Base-by-base conservation (phyloP, 2,329 filamentous ascomycete genomes). In the Zymoseptoria tritici region DNA sequence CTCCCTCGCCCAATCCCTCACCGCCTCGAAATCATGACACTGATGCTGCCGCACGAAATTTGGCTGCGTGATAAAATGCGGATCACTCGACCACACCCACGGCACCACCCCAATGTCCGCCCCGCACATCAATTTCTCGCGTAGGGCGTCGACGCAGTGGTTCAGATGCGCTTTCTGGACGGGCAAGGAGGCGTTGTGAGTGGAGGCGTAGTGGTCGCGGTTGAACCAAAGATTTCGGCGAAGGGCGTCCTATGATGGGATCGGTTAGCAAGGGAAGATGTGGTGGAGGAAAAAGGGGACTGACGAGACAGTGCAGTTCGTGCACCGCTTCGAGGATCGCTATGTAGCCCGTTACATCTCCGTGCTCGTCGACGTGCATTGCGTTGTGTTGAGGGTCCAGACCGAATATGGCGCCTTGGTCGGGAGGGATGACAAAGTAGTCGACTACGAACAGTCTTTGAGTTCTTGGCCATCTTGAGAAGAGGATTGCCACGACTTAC, bases 81-180 rank as follows among this genome's bases (percentile, higher is more conserved):
- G 13, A 5, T 46, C 13, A n/a, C 49, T 57, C 36, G 13, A 9
- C 59, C 59, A 61, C 7, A 61, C 49, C 1, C 21, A 53, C 8
- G 56, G 59, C 16, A 61, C 50, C 1, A 57, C 21, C 21, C 46
- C 50, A 29, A 54, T 54, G 19, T 58, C 56, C 1, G 59, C 52
- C 4, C 29, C 49, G 26, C 59, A 61, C 56, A 58, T 58, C 8
- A 61, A 42, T 5, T 54, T 53, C 46, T 61, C 59, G 16, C 59
- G 56, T 11, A 61, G 50, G 2, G 53, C 54, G 24, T 61, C 59
- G 2, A 61, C 50, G 8, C 59, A 58, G 21, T 61, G 59, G 16
- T 55, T 57, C 49, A 29, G 9, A 19, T 11, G 20, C 36, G 36
- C 36, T 46, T 16, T 46, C 2, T n/a, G 16, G 13, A 46, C 36